Evolutionary conservation across 495 filamentous ascomycete species (phyloP).

Genomic region (Annulohypoxylon maeteangense): DNA sequence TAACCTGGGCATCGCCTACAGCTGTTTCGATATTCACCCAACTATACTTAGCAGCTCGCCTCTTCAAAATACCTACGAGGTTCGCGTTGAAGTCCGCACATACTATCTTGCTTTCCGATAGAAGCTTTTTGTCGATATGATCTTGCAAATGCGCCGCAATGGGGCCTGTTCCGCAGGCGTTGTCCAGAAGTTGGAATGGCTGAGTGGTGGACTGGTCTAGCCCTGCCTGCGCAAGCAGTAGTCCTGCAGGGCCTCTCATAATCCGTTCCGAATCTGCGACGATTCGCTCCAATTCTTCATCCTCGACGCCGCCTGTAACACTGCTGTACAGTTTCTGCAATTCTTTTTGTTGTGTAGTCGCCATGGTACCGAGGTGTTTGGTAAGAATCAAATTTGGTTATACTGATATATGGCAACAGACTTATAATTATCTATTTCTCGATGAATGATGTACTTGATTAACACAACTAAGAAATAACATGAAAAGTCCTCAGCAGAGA

Average conservation of each 20-base stretch:
- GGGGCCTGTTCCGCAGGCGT: constrained; percentile 56
- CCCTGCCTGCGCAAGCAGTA: constrained; percentile 51
- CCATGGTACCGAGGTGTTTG: constrained; percentile 38
- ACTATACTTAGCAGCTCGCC: constrained; percentile 38
- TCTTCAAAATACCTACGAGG: constrained; percentile 46
- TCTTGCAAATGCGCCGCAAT: constrained; percentile 50
- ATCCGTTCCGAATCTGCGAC: constrained; percentile 48
- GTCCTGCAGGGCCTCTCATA: constrained; percentile 47
- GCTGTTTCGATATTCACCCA: constrained; percentile 51
- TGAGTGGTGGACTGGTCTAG: constrained; percentile 42
- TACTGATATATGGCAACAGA: background rate
- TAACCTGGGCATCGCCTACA: constrained; percentile 53
- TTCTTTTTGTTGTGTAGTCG: constrained; percentile 35
- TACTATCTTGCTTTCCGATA: constrained; percentile 52
- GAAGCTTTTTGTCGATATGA: constrained; percentile 39
- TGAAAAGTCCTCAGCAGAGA: background rate
- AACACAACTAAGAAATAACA: background rate
- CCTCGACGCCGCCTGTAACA: constrained; percentile 17
- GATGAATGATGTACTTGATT: background rate
- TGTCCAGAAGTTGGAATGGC: constrained; percentile 54
- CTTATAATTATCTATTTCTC: background rate
- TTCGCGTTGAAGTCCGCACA: constrained; percentile 52
- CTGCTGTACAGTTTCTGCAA: constrained; percentile 48
- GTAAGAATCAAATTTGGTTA: background rate
- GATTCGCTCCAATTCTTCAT: constrained; percentile 40